Conservation (phyloP, 805 yeast species). For the Diddensiella santjacobensis region DNA sequence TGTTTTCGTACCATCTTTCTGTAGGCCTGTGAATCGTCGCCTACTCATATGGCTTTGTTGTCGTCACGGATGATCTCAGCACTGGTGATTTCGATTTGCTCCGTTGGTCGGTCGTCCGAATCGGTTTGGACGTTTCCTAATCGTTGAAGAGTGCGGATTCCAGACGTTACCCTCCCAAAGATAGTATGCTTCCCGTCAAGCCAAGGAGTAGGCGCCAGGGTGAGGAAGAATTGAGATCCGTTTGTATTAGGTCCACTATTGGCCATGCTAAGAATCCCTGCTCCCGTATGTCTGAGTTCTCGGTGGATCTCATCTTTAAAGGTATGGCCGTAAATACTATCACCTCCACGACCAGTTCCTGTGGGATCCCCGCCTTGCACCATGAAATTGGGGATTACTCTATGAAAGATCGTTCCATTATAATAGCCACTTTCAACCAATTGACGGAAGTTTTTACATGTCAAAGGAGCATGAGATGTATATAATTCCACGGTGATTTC, state of each 20-base stretch:
- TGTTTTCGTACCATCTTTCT: slow-evolving; percentile 42
- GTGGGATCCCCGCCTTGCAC: slow-evolving; percentile 34
- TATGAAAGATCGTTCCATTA: slow-evolving; percentile 76
- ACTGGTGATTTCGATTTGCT: slow-evolving; percentile 39
- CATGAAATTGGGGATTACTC: slow-evolving; percentile 52
- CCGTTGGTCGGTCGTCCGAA: slow-evolving; percentile 39
- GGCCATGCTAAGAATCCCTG: slow-evolving; percentile 87
- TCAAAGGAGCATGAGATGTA: slow-evolving; percentile 29
- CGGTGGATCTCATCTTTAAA: slow-evolving; percentile 72
- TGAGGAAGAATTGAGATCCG: slow-evolving; percentile 86
- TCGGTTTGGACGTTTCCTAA: slow-evolving; percentile 56
- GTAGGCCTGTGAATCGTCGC: slow-evolving; percentile 30
- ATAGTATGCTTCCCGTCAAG: slow-evolving; percentile 88
- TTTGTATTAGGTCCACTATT: slow-evolving; percentile 88
- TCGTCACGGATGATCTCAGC: slow-evolving; percentile 9
- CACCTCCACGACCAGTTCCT: slow-evolving; percentile 55
- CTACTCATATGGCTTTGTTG: too few relatives aligned
- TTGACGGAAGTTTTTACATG: slow-evolving; percentile 20
- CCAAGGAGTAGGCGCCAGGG: slow-evolving; percentile 86
- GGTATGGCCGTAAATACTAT: slow-evolving; percentile 66
- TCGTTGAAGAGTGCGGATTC: slow-evolving; percentile 44
- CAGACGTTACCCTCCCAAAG: slow-evolving; percentile 64
- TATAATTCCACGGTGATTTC: slow-evolving; percentile 27
- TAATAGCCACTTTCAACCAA: slow-evolving; percentile 30
- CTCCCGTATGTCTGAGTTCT: slow-evolving; percentile 60